Conservation (phyloP, 805 yeast species). For the Debaryomyces prosopidis region DNA sequence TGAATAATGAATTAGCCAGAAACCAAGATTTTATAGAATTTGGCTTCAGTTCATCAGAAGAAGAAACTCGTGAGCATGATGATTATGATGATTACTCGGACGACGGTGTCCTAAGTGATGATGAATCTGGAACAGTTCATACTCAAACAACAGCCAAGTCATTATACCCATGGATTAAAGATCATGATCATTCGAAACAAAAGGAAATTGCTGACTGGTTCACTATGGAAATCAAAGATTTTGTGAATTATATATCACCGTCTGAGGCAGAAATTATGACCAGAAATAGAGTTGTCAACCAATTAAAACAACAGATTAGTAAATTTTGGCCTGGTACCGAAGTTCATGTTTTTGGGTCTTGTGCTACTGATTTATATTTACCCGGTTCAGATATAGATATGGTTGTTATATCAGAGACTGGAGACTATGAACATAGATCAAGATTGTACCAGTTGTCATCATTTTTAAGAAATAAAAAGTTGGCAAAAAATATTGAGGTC, state of each 20-base stretch:
- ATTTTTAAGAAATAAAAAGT: constrained; percentile 55
- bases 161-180: constrained; percentile 72
- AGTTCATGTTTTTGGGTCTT: constrained; percentile 88
- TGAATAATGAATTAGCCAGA: constrained; percentile 38
- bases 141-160: constrained; percentile 25
- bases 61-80: constrained; percentile 19
- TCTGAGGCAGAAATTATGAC: constrained; percentile 66
- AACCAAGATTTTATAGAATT: constrained; percentile 58
- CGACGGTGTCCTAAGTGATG: constrained; percentile 36
- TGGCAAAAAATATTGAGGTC: constrained; percentile 78
- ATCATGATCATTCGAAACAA: constrained; percentile 75
- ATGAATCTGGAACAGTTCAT: constrained; percentile 29
- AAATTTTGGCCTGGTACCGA: constrained; percentile 77
- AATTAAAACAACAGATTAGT: constrained; percentile 53
- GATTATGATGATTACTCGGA: constrained; percentile 27
- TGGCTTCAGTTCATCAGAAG: constrained; percentile 50
- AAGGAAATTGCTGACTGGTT: constrained; percentile 84
- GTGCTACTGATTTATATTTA: constrained; percentile 86
- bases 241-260: constrained; percentile 84
- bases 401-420: constrained; percentile 69
- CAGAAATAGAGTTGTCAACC: constrained; percentile 65
- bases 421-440: constrained; percentile 62
- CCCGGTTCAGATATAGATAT: constrained; percentile 97
- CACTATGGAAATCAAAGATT: constrained; percentile 81
- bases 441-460: constrained; percentile 72